Evolutionary conservation across 2,329 filamentous ascomycete species (phyloP).

Genomic region (Penicillium sumatraense): DNA sequence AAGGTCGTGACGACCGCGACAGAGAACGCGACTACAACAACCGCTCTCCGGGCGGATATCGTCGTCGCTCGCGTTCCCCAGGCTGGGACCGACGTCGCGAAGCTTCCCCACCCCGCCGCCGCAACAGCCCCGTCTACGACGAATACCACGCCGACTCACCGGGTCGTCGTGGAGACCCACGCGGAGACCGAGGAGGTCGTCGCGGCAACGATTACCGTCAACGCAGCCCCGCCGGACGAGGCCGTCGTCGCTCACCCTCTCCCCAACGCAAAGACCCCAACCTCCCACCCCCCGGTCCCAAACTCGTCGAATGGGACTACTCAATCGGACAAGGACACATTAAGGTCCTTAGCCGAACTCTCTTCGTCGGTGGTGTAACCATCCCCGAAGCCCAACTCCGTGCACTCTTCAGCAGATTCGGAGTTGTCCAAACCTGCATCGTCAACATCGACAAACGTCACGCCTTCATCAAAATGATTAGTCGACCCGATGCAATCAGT

Average conservation of each 20-base stretch:
- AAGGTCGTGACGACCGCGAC: slow-evolving; percentile 60
- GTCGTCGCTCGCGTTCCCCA: slow-evolving; percentile 80
- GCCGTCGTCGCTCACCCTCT: slow-evolving; percentile 67
- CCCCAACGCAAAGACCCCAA: slow-evolving; percentile 52
- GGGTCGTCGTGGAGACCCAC: slow-evolving; percentile 63
- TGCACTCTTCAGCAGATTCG: slow-evolving; percentile 77
- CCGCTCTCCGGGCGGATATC: slow-evolving; percentile 63
- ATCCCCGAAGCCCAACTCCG: slow-evolving; percentile 82
- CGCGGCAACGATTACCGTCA: slow-evolving; percentile 75
- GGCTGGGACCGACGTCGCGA: slow-evolving; percentile 72
- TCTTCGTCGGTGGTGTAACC: slow-evolving; percentile 96
- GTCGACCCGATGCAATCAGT: slow-evolving; percentile 77
- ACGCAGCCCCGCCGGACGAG: slow-evolving; percentile 76
- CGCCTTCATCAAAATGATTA: slow-evolving; percentile 98
- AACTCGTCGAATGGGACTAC: slow-evolving; percentile 80
- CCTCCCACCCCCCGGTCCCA: slow-evolving; percentile 59
- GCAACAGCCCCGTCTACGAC: slow-evolving; percentile 72
- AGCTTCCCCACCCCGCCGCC: slow-evolving; percentile 65
- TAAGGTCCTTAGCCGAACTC: slow-evolving; percentile 89
- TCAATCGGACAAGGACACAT: slow-evolving; percentile 76
- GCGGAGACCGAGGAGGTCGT: slow-evolving; percentile 54
- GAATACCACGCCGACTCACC: slow-evolving; percentile 74
- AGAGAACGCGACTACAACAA: slow-evolving; percentile 64
- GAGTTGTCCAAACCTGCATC: slow-evolving; percentile 93
- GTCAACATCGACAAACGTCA: slow-evolving; percentile 98